Evolutionary conservation across 495 filamentous ascomycete species (phyloP), one percentile per base, ranked within the genome.

Genomic region (Elaphomyces granulatus): DNA sequence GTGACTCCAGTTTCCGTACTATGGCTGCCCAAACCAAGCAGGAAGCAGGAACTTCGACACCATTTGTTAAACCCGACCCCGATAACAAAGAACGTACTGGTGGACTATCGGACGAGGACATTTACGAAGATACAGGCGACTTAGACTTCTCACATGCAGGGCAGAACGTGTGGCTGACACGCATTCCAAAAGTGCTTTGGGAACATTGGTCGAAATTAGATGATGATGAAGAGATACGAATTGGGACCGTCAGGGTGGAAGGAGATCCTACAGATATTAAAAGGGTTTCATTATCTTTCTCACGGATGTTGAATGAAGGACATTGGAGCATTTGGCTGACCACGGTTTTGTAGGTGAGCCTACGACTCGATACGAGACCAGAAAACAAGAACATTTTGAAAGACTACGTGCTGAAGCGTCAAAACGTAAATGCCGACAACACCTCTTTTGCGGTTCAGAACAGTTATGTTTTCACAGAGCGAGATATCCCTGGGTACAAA

Each of bases 111-210:
- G 80, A 86, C 34, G 78, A 87, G 17, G 83, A 85, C 47, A 64
- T 83, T 42, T 84, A 84, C 44, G 87, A 95, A 58, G 87, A 95
- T 56, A 80, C 83, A 3, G 83, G 83, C 37, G 87, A 95, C 46
- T 66, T 94, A 20, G 77, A 83, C 31, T 88, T 94, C 43, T 69
- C 71, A 37, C 64, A 72, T 34, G 62, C 68, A 7, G 60, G 58
- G 14, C 63, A 69, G 36, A 64, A 63, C 40, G 61, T 85, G 33
- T 92, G 80, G 65, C 66, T 95, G 17, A 76, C 80, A 15, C 75
- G 82, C 37, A 64, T 94, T 4, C 86, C 87, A 2, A 71, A 75
- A 41, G 78, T 77, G 47, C 64, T 95, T 8, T 90, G 81, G 78
- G 71, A 90, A 43, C 59, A 67, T 41, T 72, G 75, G 75, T 71